Conservation (phyloP, 345 rosid genomes). For the Corymbia maculata region DNA sequence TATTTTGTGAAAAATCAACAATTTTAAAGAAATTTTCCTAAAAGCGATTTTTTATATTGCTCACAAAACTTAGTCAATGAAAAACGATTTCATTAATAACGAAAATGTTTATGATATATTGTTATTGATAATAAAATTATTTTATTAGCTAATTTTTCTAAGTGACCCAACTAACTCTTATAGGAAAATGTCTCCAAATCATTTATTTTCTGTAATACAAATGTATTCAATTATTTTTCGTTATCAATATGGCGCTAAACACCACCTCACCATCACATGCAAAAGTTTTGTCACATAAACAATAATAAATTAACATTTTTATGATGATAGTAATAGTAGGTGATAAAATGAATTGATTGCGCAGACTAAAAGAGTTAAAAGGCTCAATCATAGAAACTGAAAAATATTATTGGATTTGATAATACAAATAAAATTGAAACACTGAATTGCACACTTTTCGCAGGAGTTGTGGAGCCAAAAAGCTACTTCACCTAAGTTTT, state of each 20-base stretch:
- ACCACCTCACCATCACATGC: neutral
- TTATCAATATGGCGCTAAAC: neutral
- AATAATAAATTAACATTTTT: too few species aligned
- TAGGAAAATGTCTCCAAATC: neutral
- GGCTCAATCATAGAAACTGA: neutral
- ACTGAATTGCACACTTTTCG: neutral
- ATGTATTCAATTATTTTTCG: too few species aligned
- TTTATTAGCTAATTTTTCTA: neutral
- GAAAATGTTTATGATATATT: too few species aligned
- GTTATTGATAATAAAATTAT: neutral
- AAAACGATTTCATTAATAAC: neutral
- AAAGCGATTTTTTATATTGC: fast-evolving
- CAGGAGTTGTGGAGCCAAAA: neutral
- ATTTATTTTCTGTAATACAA: too few species aligned
- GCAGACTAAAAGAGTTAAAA: too few species aligned
- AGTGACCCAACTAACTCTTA: too few species aligned
- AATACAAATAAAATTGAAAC: neutral
- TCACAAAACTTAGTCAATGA: neutral
- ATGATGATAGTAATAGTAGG: neutral
- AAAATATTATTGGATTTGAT: neutral
- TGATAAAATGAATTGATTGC: neutral
- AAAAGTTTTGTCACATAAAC: fast-evolving
- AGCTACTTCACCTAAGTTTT: neutral
- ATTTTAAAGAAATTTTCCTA: too few species aligned
- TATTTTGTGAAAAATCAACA: too few species aligned